phyloP scores from a whole-genome alignment of 2,329 filamentous ascomycete genomes.

The Aspergillus sp. region DNA sequence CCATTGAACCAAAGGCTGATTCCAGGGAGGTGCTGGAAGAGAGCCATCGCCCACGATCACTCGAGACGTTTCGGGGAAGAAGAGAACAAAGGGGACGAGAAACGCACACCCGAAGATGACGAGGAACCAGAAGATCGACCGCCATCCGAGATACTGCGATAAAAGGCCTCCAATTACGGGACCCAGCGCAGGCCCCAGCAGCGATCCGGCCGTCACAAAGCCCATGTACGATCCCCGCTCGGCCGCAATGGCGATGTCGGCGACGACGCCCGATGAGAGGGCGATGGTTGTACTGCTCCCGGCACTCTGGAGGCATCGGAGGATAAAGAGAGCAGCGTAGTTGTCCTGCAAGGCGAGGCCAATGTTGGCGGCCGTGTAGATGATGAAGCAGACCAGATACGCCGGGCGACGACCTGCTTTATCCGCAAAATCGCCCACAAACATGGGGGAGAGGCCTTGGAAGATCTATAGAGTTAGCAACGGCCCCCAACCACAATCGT shows the following conservation, averaged over 20 bases:
- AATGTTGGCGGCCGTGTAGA: slow-evolving; percentile 48
- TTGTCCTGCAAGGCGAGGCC: slow-evolving; percentile 45
- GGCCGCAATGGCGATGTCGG: slow-evolving; percentile 43
- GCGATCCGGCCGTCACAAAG: slow-evolving; percentile 59
- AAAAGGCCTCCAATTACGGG: slow-evolving; percentile 69
- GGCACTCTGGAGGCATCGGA: slow-evolving; percentile 47
- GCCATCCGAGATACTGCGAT: slow-evolving; percentile 68
- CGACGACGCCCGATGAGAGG: slow-evolving; percentile 45
- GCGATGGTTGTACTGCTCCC: slow-evolving; percentile 49
- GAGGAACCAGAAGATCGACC: slow-evolving; percentile 69
- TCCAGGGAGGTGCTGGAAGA: slow-evolving; percentile 30
- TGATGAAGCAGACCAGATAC: slow-evolving; percentile 58
- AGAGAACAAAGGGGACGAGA: slow-evolving; percentile 59
- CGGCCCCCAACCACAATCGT: accelerated
- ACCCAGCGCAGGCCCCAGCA: slow-evolving; percentile 55
- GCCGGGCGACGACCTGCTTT: slow-evolving; percentile 56
- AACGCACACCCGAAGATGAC: slow-evolving; percentile 57
- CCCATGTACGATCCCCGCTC: slow-evolving; percentile 49
- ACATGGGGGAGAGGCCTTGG: slow-evolving; percentile 58
- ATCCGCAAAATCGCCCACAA: slow-evolving; percentile 58
- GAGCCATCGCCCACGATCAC: slow-evolving; percentile 47
- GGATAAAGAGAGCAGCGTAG: slow-evolving; percentile 43
- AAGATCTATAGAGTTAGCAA: slow-evolving; percentile 45
- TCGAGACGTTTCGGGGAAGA: slow-evolving; percentile 58
- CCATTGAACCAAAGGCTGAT: slow-evolving; percentile 27